phyloP scores from a whole-genome alignment of 2,329 filamentous ascomycete species.

The Colletotrichum noveboracense region DNA sequence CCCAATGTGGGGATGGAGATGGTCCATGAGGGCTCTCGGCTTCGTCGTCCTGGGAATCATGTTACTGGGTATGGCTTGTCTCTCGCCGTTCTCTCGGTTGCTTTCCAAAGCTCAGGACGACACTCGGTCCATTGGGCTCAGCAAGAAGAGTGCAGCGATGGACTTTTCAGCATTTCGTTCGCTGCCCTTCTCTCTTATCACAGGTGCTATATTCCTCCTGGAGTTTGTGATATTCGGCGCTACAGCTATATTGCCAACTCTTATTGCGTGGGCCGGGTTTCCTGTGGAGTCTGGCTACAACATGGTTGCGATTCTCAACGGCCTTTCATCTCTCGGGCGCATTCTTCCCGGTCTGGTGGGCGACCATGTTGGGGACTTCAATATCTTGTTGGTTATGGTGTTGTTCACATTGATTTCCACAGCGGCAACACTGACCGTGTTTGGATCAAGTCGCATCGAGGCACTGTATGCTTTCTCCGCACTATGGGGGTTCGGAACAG shows the following conservation, averaged over 20 bases:
- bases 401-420: constrained; percentile 35
- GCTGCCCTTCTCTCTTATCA: constrained; percentile 44
- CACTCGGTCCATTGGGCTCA: background rate
- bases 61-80: constrained; percentile 35
- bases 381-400: constrained; percentile 38
- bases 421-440: constrained; percentile 47
- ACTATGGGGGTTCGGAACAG: constrained; percentile 53
- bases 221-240: constrained; percentile 55
- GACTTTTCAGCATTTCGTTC: constrained; percentile 46
- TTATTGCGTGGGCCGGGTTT: constrained; percentile 40
- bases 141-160: constrained; percentile 30
- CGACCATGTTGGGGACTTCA: constrained; percentile 49
- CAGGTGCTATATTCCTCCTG: constrained; percentile 47
- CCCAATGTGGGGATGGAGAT: constrained; percentile 32
- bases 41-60: constrained; percentile 31
- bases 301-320: constrained; percentile 49
- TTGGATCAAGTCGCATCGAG: constrained; percentile 40
- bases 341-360: constrained; percentile 47
- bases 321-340: constrained; percentile 45
- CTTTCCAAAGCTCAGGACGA: constrained; percentile 10
- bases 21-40: constrained; percentile 36
- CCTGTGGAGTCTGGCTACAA: constrained; percentile 44
- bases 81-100: constrained; percentile 32
- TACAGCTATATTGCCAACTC: constrained; percentile 50
- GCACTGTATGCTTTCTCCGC: constrained; percentile 49